These are phyloP conservation scores for Sporopachydermia cereana DNA, from an alignment of 1,139 yeast genomes.

Conservation along the genomic window DNA sequence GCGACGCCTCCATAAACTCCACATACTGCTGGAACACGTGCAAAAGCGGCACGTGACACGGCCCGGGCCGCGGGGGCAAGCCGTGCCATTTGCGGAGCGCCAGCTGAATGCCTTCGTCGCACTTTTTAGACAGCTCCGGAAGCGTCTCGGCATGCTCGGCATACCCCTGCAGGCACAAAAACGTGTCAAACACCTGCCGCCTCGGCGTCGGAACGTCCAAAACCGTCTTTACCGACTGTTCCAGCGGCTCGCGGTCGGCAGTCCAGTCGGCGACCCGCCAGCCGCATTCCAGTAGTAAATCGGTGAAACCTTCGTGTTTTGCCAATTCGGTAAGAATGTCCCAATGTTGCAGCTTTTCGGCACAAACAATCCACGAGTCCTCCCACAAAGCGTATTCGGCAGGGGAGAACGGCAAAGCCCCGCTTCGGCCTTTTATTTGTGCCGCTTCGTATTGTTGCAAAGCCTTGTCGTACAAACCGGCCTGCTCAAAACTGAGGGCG, in stretches of 20 bases:
- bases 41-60: conserved; percentile 80
- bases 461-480: conserved; percentile 92
- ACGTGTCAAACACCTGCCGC: conserved; percentile 90
- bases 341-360: conserved; percentile 97
- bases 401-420: conserved; percentile 90
- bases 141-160: conserved; percentile 81
- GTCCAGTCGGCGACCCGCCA: conserved; percentile 99
- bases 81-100: conserved; percentile 92
- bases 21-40: conserved; percentile 97
- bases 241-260: conserved; percentile 86
- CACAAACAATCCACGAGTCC: conserved; percentile 96
- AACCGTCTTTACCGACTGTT: conserved; percentile 87
- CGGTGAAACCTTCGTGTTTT: conserved; percentile 95
- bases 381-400: conserved; percentile 97
- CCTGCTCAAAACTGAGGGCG: conserved; percentile 88
- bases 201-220: conserved; percentile 99
- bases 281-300: conserved; percentile 87
- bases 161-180: conserved; percentile 83
- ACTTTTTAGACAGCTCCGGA: conserved; percentile 65
- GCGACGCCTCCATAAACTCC: conserved; percentile 95
- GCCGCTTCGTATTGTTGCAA: conserved; percentile 94
- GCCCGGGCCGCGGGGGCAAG: conserved; percentile 58
- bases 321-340: conserved; percentile 94
- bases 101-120: conserved; percentile 94
- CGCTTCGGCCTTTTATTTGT: conserved; percentile 92